Evolutionary conservation across 1,139 yeast species (phyloP), one percentile per base, ranked within the genome.

Genomic region (Taphrina sp.): DNA sequence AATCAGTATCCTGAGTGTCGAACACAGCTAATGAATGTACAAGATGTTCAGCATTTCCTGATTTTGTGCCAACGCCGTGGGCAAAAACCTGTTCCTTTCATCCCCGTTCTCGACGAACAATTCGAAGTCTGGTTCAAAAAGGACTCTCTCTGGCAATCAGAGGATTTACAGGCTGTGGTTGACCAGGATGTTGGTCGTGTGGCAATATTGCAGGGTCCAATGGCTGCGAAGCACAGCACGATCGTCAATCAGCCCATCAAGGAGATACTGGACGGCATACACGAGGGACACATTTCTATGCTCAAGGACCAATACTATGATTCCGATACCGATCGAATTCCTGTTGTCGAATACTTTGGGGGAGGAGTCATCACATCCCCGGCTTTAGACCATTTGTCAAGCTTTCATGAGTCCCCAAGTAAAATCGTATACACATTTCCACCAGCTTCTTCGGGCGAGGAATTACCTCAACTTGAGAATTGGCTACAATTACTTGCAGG

Each of bases 101-200:
- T 92, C 64, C 99, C 99, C 51, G 85, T 88, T 26, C 78, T 92
- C 71, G 95, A 94, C 69, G 95, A 87, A 64, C 85, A 88, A 74
- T 89, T 92, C 67, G 96, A 92, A 72, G 84, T 83, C 69, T 92
- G 86, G 80, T 94, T 92, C 80, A 92, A 92, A 82, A 92, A 92
- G 76, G 99, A 92, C 73, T 90, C 97, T 49, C 79, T 92, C 70
- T 92, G 98, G 98, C 99, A 92, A 78, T 86, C 96, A 34, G 98
- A 92, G 76, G 94, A 88, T 70, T 79, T 92, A 68, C 97, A 90
- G 70, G 87, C 96, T 61, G 97, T 92, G 67, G 92, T 87, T 62
- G 98, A 79, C 65, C 90, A 85, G 68, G 99, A 92, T 71, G 97
- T 92, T 62, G 94, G 90, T 73, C 86, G 98, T 78, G 90, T 96